A percentile compares a stretch with the other conserved stretches of the same genome.
phyloP scores from a whole-genome alignment of 202 grass and related monocot genomes.

The Carex sylvatica region DNA sequence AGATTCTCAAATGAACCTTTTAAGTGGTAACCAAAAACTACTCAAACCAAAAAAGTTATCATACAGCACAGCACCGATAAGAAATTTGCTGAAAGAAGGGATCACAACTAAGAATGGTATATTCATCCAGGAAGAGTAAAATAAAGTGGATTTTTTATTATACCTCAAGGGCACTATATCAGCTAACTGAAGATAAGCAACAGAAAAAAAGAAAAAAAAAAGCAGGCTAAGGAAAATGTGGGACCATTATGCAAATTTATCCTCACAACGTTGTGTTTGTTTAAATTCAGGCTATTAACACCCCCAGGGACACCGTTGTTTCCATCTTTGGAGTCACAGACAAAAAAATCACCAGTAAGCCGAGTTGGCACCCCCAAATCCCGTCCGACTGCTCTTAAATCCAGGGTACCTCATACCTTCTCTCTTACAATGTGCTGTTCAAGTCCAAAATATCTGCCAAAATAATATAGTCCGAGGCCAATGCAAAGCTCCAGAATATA shows the following conservation, averaged over 20 bases:
- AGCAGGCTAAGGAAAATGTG: constrained; percentile 11
- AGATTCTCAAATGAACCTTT: not conserved
- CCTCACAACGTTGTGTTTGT: constrained; percentile 18
- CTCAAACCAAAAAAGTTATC: not conserved
- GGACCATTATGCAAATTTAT: constrained; percentile 31
- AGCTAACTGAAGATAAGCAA: not conserved
- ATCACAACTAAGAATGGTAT: not conserved
- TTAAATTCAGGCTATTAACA: constrained; percentile 77
- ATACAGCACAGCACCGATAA: not conserved
- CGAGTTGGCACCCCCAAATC: constrained; percentile 72
- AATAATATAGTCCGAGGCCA: not conserved
- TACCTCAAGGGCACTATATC: not conserved
- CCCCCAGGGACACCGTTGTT: constrained; percentile 91
- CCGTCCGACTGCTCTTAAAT: constrained; percentile 69
- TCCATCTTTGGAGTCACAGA: constrained; percentile 62
- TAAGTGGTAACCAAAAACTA: not conserved
- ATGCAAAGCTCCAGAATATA: not conserved
- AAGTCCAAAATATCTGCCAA: not conserved
- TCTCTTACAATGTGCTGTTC: constrained; percentile 11
- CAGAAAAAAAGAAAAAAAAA: not conserved
- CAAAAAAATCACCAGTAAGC: constrained; percentile 62
- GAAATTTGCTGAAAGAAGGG: not conserved
- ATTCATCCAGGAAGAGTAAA: not conserved
- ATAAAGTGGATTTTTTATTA: not conserved
- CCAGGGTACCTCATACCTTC: constrained; percentile 51